Percentiles rank a stretch among this genome's conserved stretches.
Conservation (phyloP, 1,139 yeast species). For the Taphrina flavorubra region DNA sequence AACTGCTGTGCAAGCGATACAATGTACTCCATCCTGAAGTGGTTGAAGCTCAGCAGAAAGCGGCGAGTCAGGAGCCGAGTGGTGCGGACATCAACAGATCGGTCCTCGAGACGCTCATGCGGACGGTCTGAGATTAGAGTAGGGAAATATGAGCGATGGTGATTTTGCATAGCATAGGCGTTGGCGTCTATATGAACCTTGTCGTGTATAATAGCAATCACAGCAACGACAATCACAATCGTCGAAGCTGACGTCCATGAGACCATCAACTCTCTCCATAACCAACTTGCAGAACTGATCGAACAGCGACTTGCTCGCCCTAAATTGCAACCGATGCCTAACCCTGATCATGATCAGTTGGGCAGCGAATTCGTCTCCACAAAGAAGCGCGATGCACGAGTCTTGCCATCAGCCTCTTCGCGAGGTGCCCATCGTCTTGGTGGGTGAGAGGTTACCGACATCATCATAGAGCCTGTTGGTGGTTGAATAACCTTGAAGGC, state of each 20-base stretch:
- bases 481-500: too few relatives aligned
- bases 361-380: slow-evolving; percentile 2
- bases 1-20: slow-evolving; percentile 50
- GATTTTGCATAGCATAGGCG: neutral
- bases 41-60: neutral
- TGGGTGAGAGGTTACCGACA: too few relatives aligned
- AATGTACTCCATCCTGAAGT: slow-evolving; percentile 43
- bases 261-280: too few relatives aligned
- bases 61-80: slow-evolving; percentile 2
- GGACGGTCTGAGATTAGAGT: neutral
- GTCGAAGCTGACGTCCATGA: too few relatives aligned
- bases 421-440: too few relatives aligned
- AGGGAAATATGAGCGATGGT: too few relatives aligned
- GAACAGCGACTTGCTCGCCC: neutral
- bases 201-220: neutral
- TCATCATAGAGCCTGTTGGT: too few relatives aligned
- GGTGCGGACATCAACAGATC: slow-evolving; percentile 12
- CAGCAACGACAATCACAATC: too few relatives aligned
- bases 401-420: neutral
- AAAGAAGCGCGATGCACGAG: neutral
- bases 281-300: neutral
- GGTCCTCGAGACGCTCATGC: slow-evolving; percentile 16
- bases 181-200: neutral
- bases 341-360: neutral
- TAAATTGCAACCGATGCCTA: neutral